Evolutionary conservation across 2,329 filamentous ascomycete species (phyloP).

Genomic region (Pestalotiopsis sp.): DNA sequence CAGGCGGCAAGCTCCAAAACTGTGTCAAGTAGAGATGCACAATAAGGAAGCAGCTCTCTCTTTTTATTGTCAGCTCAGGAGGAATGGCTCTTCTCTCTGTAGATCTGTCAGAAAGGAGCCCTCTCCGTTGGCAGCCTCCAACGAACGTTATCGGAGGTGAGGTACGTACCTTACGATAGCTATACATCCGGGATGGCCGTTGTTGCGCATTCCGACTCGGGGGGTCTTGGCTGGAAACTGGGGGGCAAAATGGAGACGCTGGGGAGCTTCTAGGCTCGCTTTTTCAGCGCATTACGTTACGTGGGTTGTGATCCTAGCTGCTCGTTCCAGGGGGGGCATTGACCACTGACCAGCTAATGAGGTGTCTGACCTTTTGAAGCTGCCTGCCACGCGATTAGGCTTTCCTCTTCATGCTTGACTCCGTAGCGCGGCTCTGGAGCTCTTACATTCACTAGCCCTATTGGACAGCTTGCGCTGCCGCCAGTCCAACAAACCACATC

Average conservation of each 20-base stretch:
- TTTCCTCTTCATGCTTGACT: neutral
- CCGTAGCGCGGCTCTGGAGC: conserved; percentile 4
- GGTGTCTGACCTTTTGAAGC: neutral
- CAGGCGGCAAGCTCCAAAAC: conserved; percentile 2
- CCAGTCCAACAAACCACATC: conserved; percentile 3
- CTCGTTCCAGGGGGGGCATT: neutral
- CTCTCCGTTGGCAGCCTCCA: neutral
- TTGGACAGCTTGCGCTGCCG: conserved; percentile 3
- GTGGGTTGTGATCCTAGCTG: neutral
- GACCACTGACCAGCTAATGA: neutral
- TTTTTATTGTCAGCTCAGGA: neutral
- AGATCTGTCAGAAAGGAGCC: neutral
- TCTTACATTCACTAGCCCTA: neutral
- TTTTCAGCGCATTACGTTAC: neutral
- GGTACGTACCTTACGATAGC: conserved; percentile 4
- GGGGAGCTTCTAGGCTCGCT: neutral
- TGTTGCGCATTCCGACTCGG: neutral
- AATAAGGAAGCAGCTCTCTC: neutral
- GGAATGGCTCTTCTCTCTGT: neutral
- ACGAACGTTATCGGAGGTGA: conserved; percentile 11
- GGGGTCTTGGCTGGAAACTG: neutral
- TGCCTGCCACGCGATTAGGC: neutral
- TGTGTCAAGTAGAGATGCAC: neutral
- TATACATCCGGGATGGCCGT: neutral
- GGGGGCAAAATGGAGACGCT: neutral